Evolutionary conservation across 805 yeast species (phyloP).

Genomic region (Sugiyamaella floridensis): DNA sequence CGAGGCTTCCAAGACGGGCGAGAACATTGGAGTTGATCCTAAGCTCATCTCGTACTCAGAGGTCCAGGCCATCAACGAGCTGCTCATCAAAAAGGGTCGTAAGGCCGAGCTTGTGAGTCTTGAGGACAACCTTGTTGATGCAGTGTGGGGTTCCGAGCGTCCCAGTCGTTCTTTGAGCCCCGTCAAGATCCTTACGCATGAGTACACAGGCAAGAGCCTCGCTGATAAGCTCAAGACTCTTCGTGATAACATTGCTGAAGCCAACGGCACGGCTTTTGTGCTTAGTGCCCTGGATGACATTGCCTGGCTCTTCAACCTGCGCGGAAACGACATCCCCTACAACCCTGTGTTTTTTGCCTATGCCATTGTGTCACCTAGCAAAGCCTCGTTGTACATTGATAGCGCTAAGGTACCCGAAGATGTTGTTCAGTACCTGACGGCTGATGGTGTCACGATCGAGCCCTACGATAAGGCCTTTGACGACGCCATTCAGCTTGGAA

Average conservation of each 20-base stretch:
- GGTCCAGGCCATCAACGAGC: constrained; percentile 24
- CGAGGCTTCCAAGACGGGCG: constrained; percentile 41
- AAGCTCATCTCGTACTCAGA: constrained; percentile 50
- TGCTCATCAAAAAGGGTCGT: constrained; percentile 24
- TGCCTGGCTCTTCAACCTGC: constrained; percentile 82
- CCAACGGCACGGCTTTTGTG: constrained; percentile 42
- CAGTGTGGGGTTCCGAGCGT: constrained; percentile 63
- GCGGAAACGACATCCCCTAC: constrained; percentile 77
- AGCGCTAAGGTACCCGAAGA: constrained; percentile 37
- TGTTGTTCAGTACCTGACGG: constrained; percentile 36
- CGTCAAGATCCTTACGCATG: constrained; percentile 43
- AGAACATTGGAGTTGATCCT: constrained; percentile 78
- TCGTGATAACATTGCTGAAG: constrained; percentile 26
- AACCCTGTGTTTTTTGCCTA: constrained; percentile 83
- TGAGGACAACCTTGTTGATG: constrained; percentile 62
- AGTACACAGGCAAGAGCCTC: constrained; percentile 61
- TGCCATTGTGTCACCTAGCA: constrained; percentile 40
- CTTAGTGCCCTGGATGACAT: constrained; percentile 78
- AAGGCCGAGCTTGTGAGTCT: constrained; percentile 33
- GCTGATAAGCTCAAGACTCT: constrained; percentile 48
- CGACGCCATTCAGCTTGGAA: constrained; percentile 36
- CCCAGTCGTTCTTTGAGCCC: constrained; percentile 52
- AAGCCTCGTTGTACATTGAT: constrained; percentile 50
- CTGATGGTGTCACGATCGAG: constrained; percentile 42
- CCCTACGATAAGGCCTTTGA: constrained; percentile 54